A percentile compares a stretch with the other conserved stretches of the same genome.
Evolutionary conservation across 192 early-diverging fungal species (phyloP).

Genomic region (Neocallimastix lanati): DNA sequence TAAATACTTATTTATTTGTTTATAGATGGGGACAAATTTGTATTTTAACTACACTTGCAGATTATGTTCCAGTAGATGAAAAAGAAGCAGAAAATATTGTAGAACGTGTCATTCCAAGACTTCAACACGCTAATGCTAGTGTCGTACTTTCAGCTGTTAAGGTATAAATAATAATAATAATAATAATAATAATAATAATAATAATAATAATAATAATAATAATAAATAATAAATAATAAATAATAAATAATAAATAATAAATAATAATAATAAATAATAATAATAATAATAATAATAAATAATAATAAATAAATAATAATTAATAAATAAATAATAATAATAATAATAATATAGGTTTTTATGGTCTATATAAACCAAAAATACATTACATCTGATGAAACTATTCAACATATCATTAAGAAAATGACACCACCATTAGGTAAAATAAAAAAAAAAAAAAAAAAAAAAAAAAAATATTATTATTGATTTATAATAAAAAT

Average conservation of each 20-base stretch:
- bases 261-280: no score
- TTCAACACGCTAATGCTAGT: slow-evolving; percentile 92
- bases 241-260: no score
- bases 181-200: no score
- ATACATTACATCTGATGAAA: slow-evolving; percentile 49
- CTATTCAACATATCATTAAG: slow-evolving; percentile 46
- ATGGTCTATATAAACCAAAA: slow-evolving; percentile 13
- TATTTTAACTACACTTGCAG: slow-evolving; percentile 57
- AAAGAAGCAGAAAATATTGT: slow-evolving; percentile 76
- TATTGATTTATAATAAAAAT: no score
- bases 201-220: no score
- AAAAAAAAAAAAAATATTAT: neutral
- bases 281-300: no score
- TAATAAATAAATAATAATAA: no score
- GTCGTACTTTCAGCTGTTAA: slow-evolving; percentile 83
- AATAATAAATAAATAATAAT: no score
- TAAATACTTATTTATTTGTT: slow-evolving; percentile 1
- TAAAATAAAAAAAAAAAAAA: no score
- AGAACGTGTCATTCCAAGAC: slow-evolving; percentile 74
- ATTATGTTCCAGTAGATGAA: slow-evolving; percentile 51
- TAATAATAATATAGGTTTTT: neutral
- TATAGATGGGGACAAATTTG: slow-evolving; percentile 86
- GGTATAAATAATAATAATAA: slow-evolving; percentile 8
- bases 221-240: no score
- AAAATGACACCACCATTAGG: slow-evolving; percentile 92